These are phyloP conservation scores for Durio zibethinus DNA, from an alignment of 345 rosid genomes.

Conservation along the genomic window DNA sequence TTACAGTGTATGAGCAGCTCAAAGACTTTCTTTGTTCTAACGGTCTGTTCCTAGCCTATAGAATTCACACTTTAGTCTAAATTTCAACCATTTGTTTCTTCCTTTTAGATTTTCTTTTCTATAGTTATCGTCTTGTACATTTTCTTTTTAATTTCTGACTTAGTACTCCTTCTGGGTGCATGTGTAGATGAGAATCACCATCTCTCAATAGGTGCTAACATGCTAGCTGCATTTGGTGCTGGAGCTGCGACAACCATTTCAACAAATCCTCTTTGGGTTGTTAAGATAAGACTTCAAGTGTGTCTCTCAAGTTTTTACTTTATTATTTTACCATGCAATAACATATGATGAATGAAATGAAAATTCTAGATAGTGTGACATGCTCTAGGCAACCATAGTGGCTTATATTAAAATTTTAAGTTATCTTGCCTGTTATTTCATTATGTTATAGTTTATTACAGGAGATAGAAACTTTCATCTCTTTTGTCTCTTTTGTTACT, in stretches of 20 bases:
- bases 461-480: not conserved
- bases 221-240: constrained; percentile 88
- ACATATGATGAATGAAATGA: not conserved
- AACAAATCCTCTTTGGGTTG: constrained; percentile 95
- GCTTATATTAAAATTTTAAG: not conserved
- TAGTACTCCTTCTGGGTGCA: constrained; percentile 2
- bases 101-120: not conserved
- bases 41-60: constrained; percentile 41
- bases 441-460: not conserved
- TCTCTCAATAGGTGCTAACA: constrained; percentile 20
- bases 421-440: not conserved
- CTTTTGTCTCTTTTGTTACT: not conserved
- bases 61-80: not conserved
- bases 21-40: constrained; percentile 51
- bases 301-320: constrained; percentile 7
- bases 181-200: constrained; percentile 5
- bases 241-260: constrained; percentile 75
- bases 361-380: not conserved
- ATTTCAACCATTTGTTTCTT: not conserved
- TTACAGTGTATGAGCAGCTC: constrained; percentile 79
- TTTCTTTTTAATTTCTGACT: not conserved
- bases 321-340: not conserved
- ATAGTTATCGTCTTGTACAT: not conserved
- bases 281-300: constrained; percentile 88
- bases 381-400: not conserved